These are phyloP conservation scores for Gonium pectorale DNA, from an alignment of 139 green algal genomes.

Conservation along the genomic window DNA sequence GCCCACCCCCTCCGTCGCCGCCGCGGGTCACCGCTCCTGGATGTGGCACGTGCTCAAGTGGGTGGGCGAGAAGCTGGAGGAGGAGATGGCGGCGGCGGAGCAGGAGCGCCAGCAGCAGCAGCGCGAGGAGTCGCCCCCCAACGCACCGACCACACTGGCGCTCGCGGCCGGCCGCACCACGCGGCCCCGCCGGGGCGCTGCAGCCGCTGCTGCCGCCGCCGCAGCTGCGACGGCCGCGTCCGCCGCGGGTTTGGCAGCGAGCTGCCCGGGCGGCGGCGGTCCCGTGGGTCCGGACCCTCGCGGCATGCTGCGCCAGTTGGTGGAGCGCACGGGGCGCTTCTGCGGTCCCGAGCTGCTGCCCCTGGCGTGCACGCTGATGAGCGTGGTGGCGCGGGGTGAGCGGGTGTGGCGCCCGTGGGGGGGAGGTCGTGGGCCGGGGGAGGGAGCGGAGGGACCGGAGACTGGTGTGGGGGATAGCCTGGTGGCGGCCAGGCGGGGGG, in stretches of 20 bases:
- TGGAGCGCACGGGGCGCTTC: conserved; percentile 22
- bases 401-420: background rate
- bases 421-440: background rate
- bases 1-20: background rate
- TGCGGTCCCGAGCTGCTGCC: conserved; percentile 40
- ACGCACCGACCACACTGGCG: too few relatives aligned
- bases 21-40: conserved; percentile 18
- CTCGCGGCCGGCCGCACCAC: too few relatives aligned
- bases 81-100: conserved; percentile 1
- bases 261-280: too few relatives aligned
- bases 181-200: too few relatives aligned
- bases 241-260: too few relatives aligned
- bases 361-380: conserved; percentile 23
- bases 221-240: too few relatives aligned
- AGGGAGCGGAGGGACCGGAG: background rate
- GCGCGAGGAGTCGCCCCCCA: too few relatives aligned
- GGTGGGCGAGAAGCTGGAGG: conserved; percentile 31
- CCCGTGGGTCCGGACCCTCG: too few relatives aligned
- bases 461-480: too few relatives aligned
- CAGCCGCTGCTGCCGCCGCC: too few relatives aligned
- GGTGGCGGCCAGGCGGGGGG: too few relatives aligned
- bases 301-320: conserved; percentile 21
- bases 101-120: background rate
- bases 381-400: conserved; percentile 23
- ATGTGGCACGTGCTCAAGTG: conserved; percentile 43